Percentiles rank a stretch among this genome's conserved stretches.
These are phyloP conservation scores for Mycosphaerella sp. DNA, from an alignment of 2,329 filamentous ascomycete species.

Conservation along the genomic window DNA sequence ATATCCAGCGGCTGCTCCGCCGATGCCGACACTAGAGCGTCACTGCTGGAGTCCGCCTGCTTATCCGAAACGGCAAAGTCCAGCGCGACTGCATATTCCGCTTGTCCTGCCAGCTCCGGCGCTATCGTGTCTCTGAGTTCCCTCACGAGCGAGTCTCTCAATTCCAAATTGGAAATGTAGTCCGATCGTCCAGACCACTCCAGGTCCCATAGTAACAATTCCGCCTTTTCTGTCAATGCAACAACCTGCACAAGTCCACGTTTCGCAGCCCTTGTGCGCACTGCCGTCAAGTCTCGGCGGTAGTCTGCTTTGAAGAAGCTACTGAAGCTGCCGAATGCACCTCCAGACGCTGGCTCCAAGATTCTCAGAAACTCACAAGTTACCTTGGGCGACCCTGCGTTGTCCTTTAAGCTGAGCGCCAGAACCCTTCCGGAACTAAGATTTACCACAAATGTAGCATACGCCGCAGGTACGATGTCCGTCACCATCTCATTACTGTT, in stretches of 20 bases:
- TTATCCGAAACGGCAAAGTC: constrained; percentile 65
- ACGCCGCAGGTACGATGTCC: constrained; percentile 76
- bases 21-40: constrained; percentile 23
- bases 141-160: constrained; percentile 56
- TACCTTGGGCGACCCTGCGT: constrained; percentile 77
- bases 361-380: constrained; percentile 69
- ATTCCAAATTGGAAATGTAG: constrained; percentile 64
- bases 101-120: constrained; percentile 39
- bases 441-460: constrained; percentile 75
- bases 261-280: constrained; percentile 63
- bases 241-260: constrained; percentile 82
- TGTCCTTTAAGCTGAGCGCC: constrained; percentile 78
- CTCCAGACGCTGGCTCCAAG: constrained; percentile 52
- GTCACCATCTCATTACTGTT: constrained; percentile 68
- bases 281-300: constrained; percentile 69
- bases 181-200: constrained; percentile 81
- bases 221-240: constrained; percentile 68
- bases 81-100: constrained; percentile 45
- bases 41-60: constrained; percentile 22
- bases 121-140: constrained; percentile 53
- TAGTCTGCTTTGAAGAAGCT: constrained; percentile 65
- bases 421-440: constrained; percentile 82
- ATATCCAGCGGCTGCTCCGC: constrained; percentile 26
- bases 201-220: constrained; percentile 79
- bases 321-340: constrained; percentile 70